phyloP scores from a whole-genome alignment of 2,329 filamentous ascomycete genomes.

The Pseudomassariella vexata region DNA sequence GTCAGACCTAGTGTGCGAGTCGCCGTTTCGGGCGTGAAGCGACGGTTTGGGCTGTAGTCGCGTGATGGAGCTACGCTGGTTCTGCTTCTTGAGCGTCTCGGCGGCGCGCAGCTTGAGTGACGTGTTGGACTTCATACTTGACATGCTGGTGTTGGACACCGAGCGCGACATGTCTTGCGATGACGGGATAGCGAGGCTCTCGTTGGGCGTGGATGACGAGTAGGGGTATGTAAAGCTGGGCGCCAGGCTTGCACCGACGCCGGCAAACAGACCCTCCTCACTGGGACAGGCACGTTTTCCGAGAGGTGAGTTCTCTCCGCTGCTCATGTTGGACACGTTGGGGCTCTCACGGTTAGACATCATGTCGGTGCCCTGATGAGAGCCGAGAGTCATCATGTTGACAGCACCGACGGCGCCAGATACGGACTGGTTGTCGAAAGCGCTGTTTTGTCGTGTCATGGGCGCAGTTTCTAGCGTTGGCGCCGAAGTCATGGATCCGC shows the following conservation, averaged over 20 bases:
- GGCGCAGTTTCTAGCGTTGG: constrained; percentile 25
- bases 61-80: constrained; percentile 32
- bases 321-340: constrained; percentile 13
- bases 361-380: constrained; percentile 21
- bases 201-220: constrained; percentile 18
- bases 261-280: constrained; percentile 25
- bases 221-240: constrained; percentile 23
- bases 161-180: constrained; percentile 42
- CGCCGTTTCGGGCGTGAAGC: constrained; percentile 19
- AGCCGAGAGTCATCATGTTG: constrained; percentile 25
- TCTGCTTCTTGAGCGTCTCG: constrained; percentile 40
- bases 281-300: constrained; percentile 18
- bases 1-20: constrained; percentile 12
- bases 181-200: constrained; percentile 18
- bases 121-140: constrained; percentile 37
- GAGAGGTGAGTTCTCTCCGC: constrained; percentile 17
- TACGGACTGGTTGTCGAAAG: constrained; percentile 22
- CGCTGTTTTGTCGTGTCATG: constrained; percentile 26
- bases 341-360: constrained; percentile 16
- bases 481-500: constrained; percentile 29
- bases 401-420: constrained; percentile 23
- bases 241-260: constrained; percentile 30
- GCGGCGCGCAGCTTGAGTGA: constrained; percentile 42
- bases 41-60: constrained; percentile 40
- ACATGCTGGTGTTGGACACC: constrained; percentile 35